Conservation (phyloP, 805 yeast genomes). For the Metschnikowia aberdeeniae region DNA sequence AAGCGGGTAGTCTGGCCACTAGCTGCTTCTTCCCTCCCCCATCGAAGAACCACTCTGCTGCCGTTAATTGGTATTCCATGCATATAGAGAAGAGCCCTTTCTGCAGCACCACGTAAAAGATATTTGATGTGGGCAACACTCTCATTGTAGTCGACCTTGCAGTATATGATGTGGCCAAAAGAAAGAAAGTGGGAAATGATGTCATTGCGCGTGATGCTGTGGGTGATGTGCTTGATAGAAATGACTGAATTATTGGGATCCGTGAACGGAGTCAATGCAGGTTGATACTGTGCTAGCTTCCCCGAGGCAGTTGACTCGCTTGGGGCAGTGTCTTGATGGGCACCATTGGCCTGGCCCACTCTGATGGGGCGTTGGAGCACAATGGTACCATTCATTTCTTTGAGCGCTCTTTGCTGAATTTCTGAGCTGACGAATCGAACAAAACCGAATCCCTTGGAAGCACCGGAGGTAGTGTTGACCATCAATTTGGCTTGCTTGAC, state of each 20-base stretch:
- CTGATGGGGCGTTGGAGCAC: conserved; percentile 73
- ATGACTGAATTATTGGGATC: conserved; percentile 82
- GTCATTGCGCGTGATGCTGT: conserved; percentile 57
- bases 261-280: conserved; percentile 59
- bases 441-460: conserved; percentile 84
- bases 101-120: conserved; percentile 32
- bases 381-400: conserved; percentile 77
- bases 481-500: conserved; percentile 75
- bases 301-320: conserved; percentile 13
- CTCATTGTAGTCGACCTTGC: conserved; percentile 19
- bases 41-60: conserved; percentile 24
- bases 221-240: conserved; percentile 61
- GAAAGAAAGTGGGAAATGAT: conserved; percentile 55
- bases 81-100: conserved; percentile 31
- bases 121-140: conserved; percentile 25
- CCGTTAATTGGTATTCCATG: conserved; percentile 30
- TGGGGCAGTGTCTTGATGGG: conserved; percentile 3
- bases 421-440: conserved; percentile 65
- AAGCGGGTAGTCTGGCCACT: conserved; percentile 5
- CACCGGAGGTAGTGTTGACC: conserved; percentile 65
- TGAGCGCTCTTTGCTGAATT: conserved; percentile 67
- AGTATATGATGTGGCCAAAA: conserved; percentile 50
- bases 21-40: conserved; percentile 27
- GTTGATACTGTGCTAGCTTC: conserved; percentile 42
- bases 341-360: conserved; percentile 49